Evolutionary conservation across 345 rosid species (phyloP).

Genomic region (Crucihimalaya himalaica): DNA sequence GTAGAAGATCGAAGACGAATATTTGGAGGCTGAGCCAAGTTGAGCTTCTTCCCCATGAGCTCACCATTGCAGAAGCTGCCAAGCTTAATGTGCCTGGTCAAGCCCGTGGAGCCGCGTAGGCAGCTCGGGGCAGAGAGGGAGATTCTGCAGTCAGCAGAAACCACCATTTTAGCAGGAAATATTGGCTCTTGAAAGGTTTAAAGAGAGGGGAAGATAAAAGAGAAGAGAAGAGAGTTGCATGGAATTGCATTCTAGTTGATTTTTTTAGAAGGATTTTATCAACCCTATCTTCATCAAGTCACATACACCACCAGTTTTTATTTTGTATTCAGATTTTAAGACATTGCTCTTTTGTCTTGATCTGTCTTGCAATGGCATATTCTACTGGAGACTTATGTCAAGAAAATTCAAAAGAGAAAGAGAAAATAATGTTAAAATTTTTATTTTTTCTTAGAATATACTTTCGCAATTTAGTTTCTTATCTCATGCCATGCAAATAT

Average conservation of each 20-base stretch:
- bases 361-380: constrained; percentile 32
- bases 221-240: constrained; percentile 28
- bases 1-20: constrained; percentile 25
- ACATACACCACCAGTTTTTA: constrained; percentile 62
- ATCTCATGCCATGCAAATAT: background rate
- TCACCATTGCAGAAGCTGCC: constrained; percentile 61
- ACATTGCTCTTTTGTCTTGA: constrained; percentile 33
- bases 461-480: background rate
- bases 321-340: constrained; percentile 25
- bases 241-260: constrained; percentile 43
- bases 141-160: constrained; percentile 63
- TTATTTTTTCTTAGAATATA: background rate
- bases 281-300: constrained; percentile 71
- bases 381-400: constrained; percentile 19
- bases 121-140: constrained; percentile 55
- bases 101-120: constrained; percentile 40
- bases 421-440: too few species aligned
- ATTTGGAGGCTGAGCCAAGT: constrained; percentile 29
- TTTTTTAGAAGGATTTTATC: constrained; percentile 45
- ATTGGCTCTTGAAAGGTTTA: constrained; percentile 24
- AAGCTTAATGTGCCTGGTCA: constrained; percentile 44
- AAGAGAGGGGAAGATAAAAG: constrained; percentile 17
- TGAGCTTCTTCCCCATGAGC: constrained; percentile 73
- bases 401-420: background rate
- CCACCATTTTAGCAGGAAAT: constrained; percentile 46